Percentiles rank a stretch among this genome's conserved stretches.
Evolutionary conservation across 2,329 filamentous ascomycete species (phyloP).

Genomic region (Sporothrix dimorphospora): DNA sequence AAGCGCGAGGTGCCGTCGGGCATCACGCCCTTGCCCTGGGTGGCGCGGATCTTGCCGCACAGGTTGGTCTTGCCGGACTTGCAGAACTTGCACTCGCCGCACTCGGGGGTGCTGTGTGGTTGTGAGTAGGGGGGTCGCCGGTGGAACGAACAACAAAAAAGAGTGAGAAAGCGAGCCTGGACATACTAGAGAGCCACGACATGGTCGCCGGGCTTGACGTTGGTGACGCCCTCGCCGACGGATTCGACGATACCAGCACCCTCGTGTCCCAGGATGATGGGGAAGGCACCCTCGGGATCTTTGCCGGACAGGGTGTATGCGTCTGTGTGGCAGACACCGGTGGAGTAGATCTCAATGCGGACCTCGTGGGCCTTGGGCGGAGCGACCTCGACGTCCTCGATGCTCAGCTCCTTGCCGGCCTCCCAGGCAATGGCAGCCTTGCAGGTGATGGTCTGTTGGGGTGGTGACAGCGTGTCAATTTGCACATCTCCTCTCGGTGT

Average conservation of each 20-base stretch:
- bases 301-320: conserved; percentile 95
- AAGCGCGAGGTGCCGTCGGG: conserved; percentile 95
- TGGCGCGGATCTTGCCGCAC: conserved; percentile 97
- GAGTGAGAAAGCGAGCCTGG: background rate
- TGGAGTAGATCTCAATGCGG: conserved; percentile 95
- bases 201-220: conserved; percentile 88
- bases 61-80: conserved; percentile 99
- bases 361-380: conserved; percentile 92
- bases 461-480: background rate
- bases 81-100: conserved; percentile 99
- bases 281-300: conserved; percentile 94
- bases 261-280: conserved; percentile 86
- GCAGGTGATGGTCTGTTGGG: conserved; percentile 81
- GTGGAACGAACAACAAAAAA: background rate
- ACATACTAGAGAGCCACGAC: conserved; percentile 84
- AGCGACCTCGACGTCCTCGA: conserved; percentile 91
- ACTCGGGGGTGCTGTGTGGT: conserved; percentile 83
- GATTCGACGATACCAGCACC: conserved; percentile 92
- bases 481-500: background rate
- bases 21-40: conserved; percentile 95
- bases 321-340: conserved; percentile 98
- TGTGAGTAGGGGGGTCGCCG: background rate
- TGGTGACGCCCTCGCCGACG: conserved; percentile 87
- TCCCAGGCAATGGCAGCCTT: conserved; percentile 98
- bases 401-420: conserved; percentile 82